These are phyloP conservation scores for Anaeromyces robustus DNA, from an alignment of 192 early-diverging fungal genomes.

Conservation along the genomic window DNA sequence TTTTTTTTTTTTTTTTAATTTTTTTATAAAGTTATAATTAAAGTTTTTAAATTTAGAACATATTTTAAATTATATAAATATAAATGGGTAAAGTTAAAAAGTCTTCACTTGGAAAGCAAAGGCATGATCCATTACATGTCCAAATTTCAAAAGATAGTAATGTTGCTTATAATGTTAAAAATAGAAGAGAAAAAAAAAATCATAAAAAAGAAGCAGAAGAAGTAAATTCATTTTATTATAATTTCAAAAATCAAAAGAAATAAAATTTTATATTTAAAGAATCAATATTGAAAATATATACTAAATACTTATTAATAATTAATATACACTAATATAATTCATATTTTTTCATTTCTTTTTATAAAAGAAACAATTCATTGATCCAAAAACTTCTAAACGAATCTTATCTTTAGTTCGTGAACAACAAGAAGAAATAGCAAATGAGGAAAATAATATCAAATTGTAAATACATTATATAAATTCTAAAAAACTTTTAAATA, in stretches of 20 bases:
- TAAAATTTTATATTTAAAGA: too few relatives aligned
- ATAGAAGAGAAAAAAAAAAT: slow-evolving; percentile 31
- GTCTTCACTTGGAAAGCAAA: slow-evolving; percentile 10
- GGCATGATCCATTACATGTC: slow-evolving; percentile 77
- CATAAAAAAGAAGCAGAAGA: slow-evolving; percentile 34
- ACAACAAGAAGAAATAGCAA: slow-evolving; percentile 80
- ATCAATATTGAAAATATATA: too few relatives aligned
- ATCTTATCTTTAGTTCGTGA: slow-evolving; percentile 74
- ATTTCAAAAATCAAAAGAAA: too few relatives aligned
- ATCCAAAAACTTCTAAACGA: slow-evolving; percentile 75
- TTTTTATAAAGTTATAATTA: too few relatives aligned
- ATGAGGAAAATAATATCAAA: slow-evolving; percentile 12
- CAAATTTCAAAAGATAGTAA: slow-evolving; percentile 46
- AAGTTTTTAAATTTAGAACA: too few relatives aligned
- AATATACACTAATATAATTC: too few relatives aligned
- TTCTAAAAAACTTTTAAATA: too few relatives aligned
- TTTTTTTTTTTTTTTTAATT: too few relatives aligned
- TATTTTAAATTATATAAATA: too few relatives aligned
- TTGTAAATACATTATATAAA: not conserved
- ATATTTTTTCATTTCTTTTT: slow-evolving; percentile 4
- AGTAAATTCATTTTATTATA: too few relatives aligned
- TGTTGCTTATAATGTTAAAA: slow-evolving; percentile 26
- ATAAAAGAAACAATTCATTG: slow-evolving; percentile 45
- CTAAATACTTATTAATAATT: too few relatives aligned
- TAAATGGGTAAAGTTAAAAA: slow-evolving; percentile 10